Conservation (phyloP, 163 green algal genomes). For the Smithsoniella earleae region DNA sequence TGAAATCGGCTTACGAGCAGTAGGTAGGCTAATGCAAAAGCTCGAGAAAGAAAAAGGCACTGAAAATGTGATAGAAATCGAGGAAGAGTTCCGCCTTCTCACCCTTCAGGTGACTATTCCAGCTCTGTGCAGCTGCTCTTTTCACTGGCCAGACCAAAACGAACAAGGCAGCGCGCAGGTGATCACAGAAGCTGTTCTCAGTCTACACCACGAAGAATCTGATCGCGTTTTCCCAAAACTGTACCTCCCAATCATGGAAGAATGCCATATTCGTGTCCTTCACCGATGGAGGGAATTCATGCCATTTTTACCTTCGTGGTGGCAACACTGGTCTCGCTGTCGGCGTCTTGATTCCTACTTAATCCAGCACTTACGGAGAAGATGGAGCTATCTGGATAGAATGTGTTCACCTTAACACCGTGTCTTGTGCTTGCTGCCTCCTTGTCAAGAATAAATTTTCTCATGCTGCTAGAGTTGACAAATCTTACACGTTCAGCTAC, state of each 20-base stretch:
- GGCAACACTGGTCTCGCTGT: constrained; percentile 50
- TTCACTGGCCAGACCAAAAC: too few species aligned
- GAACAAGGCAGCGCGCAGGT: constrained; percentile 50
- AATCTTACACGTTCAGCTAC: too few species aligned
- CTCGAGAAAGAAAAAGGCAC: constrained; percentile 51
- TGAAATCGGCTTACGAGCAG: constrained; percentile 59
- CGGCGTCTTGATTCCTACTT: constrained; percentile 72
- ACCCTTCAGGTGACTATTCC: constrained; percentile 62
- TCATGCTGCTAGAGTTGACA: too few species aligned
- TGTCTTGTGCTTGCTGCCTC: too few species aligned
- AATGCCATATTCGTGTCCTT: constrained; percentile 76
- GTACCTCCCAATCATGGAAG: constrained; percentile 92
- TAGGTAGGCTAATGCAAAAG: constrained; percentile 63
- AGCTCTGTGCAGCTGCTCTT: too few species aligned
- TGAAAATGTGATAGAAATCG: constrained; percentile 58
- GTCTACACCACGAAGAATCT: constrained; percentile 76
- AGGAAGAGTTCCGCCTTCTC: constrained; percentile 83
- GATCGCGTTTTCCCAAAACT: constrained; percentile 83
- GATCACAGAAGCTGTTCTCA: constrained; percentile 84
- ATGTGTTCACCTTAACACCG: not conserved
- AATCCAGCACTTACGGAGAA: constrained; percentile 58
- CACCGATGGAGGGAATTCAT: constrained; percentile 74
- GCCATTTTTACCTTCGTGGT: constrained; percentile 49
- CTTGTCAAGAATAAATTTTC: too few species aligned
- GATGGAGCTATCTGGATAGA: constrained; percentile 36